Base-by-base conservation (phyloP, 768 basidiomycete species). In the Favolaschia claudopus region DNA sequence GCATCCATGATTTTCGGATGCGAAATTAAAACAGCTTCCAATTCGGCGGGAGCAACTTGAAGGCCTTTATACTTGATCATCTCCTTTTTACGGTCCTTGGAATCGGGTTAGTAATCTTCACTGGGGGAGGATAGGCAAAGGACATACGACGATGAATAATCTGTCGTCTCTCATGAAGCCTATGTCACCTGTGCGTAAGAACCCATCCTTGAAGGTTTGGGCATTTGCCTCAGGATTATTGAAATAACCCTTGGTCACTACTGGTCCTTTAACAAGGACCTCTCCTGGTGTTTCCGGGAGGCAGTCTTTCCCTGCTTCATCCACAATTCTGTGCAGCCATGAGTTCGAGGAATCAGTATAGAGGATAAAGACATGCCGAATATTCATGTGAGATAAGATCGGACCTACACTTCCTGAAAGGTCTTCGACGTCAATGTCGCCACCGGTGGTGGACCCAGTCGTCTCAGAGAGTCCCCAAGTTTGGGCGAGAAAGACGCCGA, bases 31-130 rank as follows among this genome's bases (percentile, higher is more conserved):
- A 67, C 55, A 0, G 67, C 74, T 36, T 76, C 75, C 4, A 76
- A 66, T 51, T 76, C 75, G 2, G 75, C 74, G 0, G 75, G 74
- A 0, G 74, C 65, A 14, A 76, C 70, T 48, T 68, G 65, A 15
- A 67, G 49, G n/a, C 67, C 61, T 36, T 63, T 66, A 9, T 53
- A 56, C 25, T 66, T 63, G 43, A 68, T 68, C 3, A 68, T 55
- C 28, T 68, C 66, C 40, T 70, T 70, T 22, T 64, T 57, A 14
- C 69, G 66, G 48, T 70, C 69, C 46, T 68, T 42, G 20, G 60
- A n/a, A n/a, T n/a, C n/a, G n/a, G n/a, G 15, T 7, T n/a, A 39
- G 20, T 7, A 15, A 2, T 27, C 15, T 3, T 19, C 25, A 38
- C n/a, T 12, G 5, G 45, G 17, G 15, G 22, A 25, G 31, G 36